Evolutionary conservation across 2,329 filamentous ascomycete species (phyloP).

Genomic region (Apiospora hydei): DNA sequence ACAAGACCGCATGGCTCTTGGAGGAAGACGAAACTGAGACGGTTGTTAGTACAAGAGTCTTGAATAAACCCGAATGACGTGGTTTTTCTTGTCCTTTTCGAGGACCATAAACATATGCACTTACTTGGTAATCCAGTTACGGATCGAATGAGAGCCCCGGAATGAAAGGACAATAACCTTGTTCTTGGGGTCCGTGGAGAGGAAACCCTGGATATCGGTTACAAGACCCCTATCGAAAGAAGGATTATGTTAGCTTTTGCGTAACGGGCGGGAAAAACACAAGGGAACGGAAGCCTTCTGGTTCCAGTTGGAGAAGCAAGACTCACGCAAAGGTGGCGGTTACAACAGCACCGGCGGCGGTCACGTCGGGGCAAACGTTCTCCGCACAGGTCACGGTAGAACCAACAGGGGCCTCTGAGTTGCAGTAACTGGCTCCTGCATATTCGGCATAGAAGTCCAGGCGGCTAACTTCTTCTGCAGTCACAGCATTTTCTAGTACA

Average conservation of each 20-base stretch:
- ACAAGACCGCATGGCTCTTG: slow-evolving; percentile 47
- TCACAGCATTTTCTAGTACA: slow-evolving; percentile 36
- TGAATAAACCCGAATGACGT: background rate
- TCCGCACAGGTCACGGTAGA: slow-evolving; percentile 51
- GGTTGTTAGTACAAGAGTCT: background rate
- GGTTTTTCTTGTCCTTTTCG: slow-evolving; percentile 23
- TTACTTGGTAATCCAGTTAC: slow-evolving; percentile 32
- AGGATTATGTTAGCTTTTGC: background rate
- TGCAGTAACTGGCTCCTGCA: slow-evolving; percentile 61
- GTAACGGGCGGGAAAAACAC: background rate
- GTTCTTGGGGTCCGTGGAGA: slow-evolving; percentile 33
- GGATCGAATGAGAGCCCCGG: slow-evolving; percentile 30
- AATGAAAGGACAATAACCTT: slow-evolving; percentile 33
- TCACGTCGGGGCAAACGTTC: slow-evolving; percentile 45
- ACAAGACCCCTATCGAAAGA: slow-evolving; percentile 18
- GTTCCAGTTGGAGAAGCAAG: background rate
- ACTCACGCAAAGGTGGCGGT: slow-evolving; percentile 30
- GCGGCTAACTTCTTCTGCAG: slow-evolving; percentile 40
- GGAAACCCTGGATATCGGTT: slow-evolving; percentile 33
- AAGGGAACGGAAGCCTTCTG: background rate
- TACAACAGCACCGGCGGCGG: slow-evolving; percentile 28
- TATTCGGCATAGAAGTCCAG: slow-evolving; percentile 60
- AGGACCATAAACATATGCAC: slow-evolving; percentile 3
- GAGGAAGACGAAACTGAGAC: slow-evolving; percentile 48
- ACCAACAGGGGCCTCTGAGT: slow-evolving; percentile 49